phyloP scores from a whole-genome alignment of 1,284 basidiomycete genomes.

The Apiotrichum laibachii region DNA sequence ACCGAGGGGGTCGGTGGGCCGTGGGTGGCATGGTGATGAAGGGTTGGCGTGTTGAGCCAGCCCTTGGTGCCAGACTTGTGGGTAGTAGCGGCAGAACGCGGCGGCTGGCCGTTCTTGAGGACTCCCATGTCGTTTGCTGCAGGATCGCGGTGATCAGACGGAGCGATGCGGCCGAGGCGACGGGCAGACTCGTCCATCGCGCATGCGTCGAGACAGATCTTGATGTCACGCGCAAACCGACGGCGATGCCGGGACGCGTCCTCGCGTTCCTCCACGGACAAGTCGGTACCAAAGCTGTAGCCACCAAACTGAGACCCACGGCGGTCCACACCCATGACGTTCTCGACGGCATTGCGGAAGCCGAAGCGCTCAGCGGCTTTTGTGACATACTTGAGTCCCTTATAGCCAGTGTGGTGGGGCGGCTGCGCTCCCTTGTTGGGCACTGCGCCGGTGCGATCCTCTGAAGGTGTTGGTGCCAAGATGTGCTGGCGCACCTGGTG shows the following conservation, averaged over 20 bases:
- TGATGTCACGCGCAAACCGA: constrained; percentile 42
- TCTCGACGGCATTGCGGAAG: constrained; percentile 40
- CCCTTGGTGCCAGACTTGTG: constrained; percentile 3
- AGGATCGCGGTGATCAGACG: background rate
- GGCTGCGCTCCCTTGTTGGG: background rate
- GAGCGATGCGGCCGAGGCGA: constrained; percentile 24
- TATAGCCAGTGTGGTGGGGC: constrained; percentile 10
- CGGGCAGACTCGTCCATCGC: constrained; percentile 36
- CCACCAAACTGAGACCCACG: constrained; percentile 22
- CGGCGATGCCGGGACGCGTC: constrained; percentile 40
- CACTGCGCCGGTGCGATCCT: constrained; percentile 19
- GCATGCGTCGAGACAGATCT: constrained; percentile 41
- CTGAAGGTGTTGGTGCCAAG: constrained; percentile 29
- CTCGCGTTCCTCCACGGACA: constrained; percentile 39
- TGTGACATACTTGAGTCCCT: constrained; percentile 27
- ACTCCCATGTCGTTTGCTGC: constrained; percentile 1
- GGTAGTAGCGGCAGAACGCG: background rate
- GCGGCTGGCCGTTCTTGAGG: background rate
- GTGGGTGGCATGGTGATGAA: constrained; percentile 5
- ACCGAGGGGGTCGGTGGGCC: background rate
- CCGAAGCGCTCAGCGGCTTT: constrained; percentile 44
- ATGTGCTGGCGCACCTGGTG: constrained; percentile 44
- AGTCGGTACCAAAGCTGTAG: constrained; percentile 17
- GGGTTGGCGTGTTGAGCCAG: background rate
- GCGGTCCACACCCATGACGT: constrained; percentile 39